Evolutionary conservation across 352 stramenopile species (phyloP), one percentile per base, ranked within the genome.

Genomic region (Globisporangium lucens): DNA sequence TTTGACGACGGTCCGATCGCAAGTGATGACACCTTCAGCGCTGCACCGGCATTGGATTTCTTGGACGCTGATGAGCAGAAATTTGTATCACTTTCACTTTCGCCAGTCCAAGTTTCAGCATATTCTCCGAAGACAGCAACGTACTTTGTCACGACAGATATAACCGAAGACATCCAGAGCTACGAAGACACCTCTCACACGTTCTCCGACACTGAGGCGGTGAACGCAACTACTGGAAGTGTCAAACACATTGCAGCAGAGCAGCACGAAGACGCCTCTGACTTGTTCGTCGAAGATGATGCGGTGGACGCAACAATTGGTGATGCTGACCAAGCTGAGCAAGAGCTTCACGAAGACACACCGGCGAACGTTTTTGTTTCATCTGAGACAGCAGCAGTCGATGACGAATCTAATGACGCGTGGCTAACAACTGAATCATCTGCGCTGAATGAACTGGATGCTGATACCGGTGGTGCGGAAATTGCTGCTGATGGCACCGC

Each of bases 121-220:
- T 68, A 68, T 33, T 68, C 63, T 20, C 38, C 53, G 24, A 68
- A 41, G 17, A 4, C 22, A 5, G 24, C n/a, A 20, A 20, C 63
- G 15, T 60, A 73, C 38, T 36, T 58, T 12, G 41, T 63, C 5
- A 70, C 69, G 10, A 82, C 72, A n/a, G 79, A 88, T 43, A 81
- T 88, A 29, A 85, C 81, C 0, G 69, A 83, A 61, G 76, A 88
- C 52, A 82, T 82, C 67, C 75, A 86, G 60, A 74, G 72, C 4
- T 61, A 74, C 22, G 56, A 56, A 38, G 63, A 70, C 33, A 17
- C 20, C 9, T 33, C 30, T 12, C 17, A 49, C 29, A 22, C 57
- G 17, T 55, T 56, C 1, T 24, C 20, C 3, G 20, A 55, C 9
- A 43, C 53, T 30, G 22, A 38, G n/a, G 4, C 17, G 9, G 33